Base-by-base conservation (phyloP, 73 alveolate species). In the Uronychia setigera region DNA sequence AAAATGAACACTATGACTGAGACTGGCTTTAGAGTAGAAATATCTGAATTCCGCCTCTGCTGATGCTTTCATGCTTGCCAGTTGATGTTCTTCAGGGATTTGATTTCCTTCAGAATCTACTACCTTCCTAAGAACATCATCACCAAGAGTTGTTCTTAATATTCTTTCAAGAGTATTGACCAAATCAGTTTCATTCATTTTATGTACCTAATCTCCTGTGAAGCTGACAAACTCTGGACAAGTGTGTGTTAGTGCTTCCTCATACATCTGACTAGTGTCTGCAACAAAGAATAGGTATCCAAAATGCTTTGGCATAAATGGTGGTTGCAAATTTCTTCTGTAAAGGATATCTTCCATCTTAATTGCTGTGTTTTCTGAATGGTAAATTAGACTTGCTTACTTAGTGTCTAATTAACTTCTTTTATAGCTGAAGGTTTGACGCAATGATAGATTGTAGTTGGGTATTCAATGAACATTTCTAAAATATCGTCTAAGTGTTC, bases 201-300 rank as follows among this genome's bases (percentile, higher is more conserved):
- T 14, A 29, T 79, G 76, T 5, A 78, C 74, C 76, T 79, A 34
- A 26, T 80, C 25, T 0, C 85, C 93, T 9, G 93, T 87, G 33
- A 87, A 31, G 31, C 77, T 82, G 26, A 58, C 80, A 33, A 58
- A 32, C 25, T 30, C 26, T n/a, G 59, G 74, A 26, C 81, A 87
- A 28, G 83, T 59, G 5, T 32, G 58, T 31, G 31, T 29, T 59
- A 87, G 76, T 0, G 60, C 76, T 74, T 57, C 79, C 33, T 87
- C 93, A 87, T 78, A 87, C 93, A 87, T 87, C 28, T 32, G 29
- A 5, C 85, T 80, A 0, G 85, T 87, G 59, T 87, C 86, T 86
- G 77, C 77, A 29, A 79, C 33, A 28, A 87, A 25, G 78, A 87
- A 87, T 46, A 87, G 46, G 27, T 79, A 59, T 0, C 87, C 87